A percentile compares a stretch with the other conserved stretches of the same genome.
Conservation (phyloP, 352 stramenopile genomes). For the Pythium aquatile region DNA sequence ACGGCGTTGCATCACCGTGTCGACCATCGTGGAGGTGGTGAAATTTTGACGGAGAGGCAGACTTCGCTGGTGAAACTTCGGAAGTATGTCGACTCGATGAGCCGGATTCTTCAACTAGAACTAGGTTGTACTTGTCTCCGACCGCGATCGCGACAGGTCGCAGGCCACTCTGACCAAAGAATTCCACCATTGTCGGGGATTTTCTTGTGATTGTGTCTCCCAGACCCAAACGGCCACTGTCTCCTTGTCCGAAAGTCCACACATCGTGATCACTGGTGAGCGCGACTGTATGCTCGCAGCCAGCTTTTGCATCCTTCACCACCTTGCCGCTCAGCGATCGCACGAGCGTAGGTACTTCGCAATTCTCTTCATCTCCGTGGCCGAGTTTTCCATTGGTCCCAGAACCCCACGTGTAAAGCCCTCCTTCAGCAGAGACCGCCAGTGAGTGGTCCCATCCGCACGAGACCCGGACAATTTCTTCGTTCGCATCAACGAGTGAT, state of each 20-base stretch:
- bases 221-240: slow-evolving; percentile 75
- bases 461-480: slow-evolving; percentile 61
- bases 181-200: slow-evolving; percentile 51
- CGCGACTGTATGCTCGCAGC: slow-evolving; percentile 76
- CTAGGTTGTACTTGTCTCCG: slow-evolving; percentile 86
- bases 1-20: neutral
- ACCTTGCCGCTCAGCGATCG: slow-evolving; percentile 42
- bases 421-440: slow-evolving; percentile 51
- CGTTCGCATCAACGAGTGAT: slow-evolving; percentile 44
- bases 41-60: neutral
- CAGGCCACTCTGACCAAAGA: slow-evolving; percentile 46
- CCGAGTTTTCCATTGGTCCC: slow-evolving; percentile 82
- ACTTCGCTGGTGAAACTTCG: neutral
- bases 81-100: neutral
- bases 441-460: slow-evolving; percentile 86
- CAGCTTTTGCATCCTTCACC: slow-evolving; percentile 71
- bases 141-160: slow-evolving; percentile 75
- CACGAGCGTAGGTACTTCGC: slow-evolving; percentile 57
- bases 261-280: slow-evolving; percentile 59
- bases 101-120: slow-evolving; percentile 49
- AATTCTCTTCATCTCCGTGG: slow-evolving; percentile 80
- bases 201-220: slow-evolving; percentile 69
- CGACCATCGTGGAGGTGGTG: neutral
- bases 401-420: slow-evolving; percentile 78
- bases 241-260: slow-evolving; percentile 81